Evolutionary conservation across 306 rosid genomes (phyloP), one percentile per base, ranked within the genome.

Genomic region (Pyrus communis): DNA sequence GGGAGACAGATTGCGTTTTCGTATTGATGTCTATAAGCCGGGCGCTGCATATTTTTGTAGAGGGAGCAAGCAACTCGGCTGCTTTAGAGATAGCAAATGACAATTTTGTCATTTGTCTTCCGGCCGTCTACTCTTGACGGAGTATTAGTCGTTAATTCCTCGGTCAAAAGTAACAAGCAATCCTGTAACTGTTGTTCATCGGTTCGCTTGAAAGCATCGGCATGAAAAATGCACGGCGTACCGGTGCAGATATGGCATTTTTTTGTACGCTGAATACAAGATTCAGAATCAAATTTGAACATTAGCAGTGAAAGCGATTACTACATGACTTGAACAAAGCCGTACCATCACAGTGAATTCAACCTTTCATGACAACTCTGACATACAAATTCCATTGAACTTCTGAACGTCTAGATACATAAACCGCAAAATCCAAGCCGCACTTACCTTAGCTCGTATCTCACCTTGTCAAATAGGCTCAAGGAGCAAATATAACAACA

Each of bases 51-150:
- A 84, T 85, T 89, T 55, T 86, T 88, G 88, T 84, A 79, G 79
- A 78, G 84, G 76, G 88, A 88, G 95, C 86, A 82, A 85, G 91
- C 81, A 84, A 82, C 93, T 89, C 87, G 82, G 85, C 89, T 89
- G 92, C 91, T 89, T 86, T 69, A 6, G 64, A 71, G 80, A 25
- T 25, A 25, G 27, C 27, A 25, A 25, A 46, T 14, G 4, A 2
- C 54, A 17, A 14, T 14, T 46, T 46, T 46, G 54, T 0, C 54
- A 46, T 1, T 14, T 19, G 2, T 14, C 54, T 14, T 46, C 4
- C 4, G 54, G 54, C 7, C 1, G 2, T 46, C 54, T 1, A 1
- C 19, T 46, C 54, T 17, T 2, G 52, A 46, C 19, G 7, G 52
- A 46, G 15, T 46, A 1, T 45, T 12, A 45, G 52, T 46, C 7